phyloP scores from a whole-genome alignment of 2,329 filamentous ascomycete genomes.

The Botrytis squamosa region DNA sequence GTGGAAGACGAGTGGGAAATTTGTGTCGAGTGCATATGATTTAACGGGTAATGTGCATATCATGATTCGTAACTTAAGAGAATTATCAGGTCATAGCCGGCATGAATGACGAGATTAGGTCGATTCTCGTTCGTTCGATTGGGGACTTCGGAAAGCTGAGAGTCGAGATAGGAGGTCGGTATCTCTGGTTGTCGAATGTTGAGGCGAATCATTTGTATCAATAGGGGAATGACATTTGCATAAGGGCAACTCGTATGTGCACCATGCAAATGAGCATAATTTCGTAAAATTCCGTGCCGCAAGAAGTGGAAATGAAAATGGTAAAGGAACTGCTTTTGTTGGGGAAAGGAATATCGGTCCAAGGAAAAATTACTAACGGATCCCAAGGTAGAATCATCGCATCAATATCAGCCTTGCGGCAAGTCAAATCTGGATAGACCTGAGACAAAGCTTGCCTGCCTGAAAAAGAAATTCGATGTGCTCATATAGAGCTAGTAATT shows the following conservation, averaged over 20 bases:
- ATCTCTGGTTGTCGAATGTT: slow-evolving; percentile 39
- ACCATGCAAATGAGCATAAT: slow-evolving; percentile 41
- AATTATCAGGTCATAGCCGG: slow-evolving; percentile 39
- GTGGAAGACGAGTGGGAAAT: slow-evolving; percentile 29
- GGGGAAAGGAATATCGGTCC: slow-evolving; percentile 29
- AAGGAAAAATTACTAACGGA: slow-evolving; percentile 33
- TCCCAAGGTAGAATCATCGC: slow-evolving; percentile 43
- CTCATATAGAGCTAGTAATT: slow-evolving; percentile 22
- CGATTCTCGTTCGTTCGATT: slow-evolving; percentile 41
- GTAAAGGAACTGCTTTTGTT: slow-evolving; percentile 42
- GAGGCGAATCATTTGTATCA: slow-evolving; percentile 41
- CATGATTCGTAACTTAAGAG: slow-evolving; percentile 39
- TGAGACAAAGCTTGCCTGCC: slow-evolving; percentile 47
- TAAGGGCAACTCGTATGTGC: slow-evolving; percentile 31
- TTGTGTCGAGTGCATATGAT: slow-evolving; percentile 26
- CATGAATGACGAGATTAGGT: slow-evolving; percentile 42
- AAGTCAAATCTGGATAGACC: slow-evolving; percentile 58
- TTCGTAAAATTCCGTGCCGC: slow-evolving; percentile 41
- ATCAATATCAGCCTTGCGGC: slow-evolving; percentile 59
- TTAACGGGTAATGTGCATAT: slow-evolving; percentile 30
- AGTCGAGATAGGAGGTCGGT: slow-evolving; percentile 41
- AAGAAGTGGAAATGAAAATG: slow-evolving; percentile 33
- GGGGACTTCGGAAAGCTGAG: slow-evolving; percentile 39
- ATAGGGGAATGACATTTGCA: slow-evolving; percentile 35
- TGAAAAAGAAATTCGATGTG: slow-evolving; percentile 48